These are phyloP conservation scores for Simmondsia chinensis DNA, from an alignment of 148 eudicot species.

Conservation along the genomic window DNA sequence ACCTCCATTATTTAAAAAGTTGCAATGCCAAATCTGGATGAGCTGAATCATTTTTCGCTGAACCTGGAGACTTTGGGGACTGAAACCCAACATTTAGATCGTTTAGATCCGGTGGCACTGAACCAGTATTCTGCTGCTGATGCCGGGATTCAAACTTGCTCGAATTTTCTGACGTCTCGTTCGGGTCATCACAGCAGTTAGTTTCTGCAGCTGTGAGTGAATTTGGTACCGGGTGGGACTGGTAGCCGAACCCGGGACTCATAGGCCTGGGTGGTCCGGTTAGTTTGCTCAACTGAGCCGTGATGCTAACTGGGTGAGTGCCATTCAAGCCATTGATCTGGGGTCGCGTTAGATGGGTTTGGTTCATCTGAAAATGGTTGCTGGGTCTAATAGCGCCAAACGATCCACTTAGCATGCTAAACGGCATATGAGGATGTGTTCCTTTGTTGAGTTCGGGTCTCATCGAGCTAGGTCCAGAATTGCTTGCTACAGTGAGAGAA, in stretches of 20 bases:
- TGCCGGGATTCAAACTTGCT: slow-evolving; percentile 5
- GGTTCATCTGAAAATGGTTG: slow-evolving; percentile 10
- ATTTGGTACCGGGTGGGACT: slow-evolving; percentile 1
- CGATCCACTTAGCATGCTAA: slow-evolving; percentile 6
- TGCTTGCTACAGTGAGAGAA: slow-evolving; percentile 5
- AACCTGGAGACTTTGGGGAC: slow-evolving; percentile 22
- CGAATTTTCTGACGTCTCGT: slow-evolving; percentile 9
- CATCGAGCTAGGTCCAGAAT: slow-evolving; percentile 3
- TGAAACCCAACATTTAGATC: slow-evolving; percentile 36
- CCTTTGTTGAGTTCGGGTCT: slow-evolving; percentile 11
- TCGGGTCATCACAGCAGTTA: slow-evolving; percentile 8
- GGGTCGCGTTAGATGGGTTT: slow-evolving; percentile 11
- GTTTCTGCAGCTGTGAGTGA: slow-evolving; percentile 1
- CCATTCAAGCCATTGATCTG: slow-evolving; percentile 28
- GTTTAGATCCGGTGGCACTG: slow-evolving; percentile 35
- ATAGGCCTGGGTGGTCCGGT: slow-evolving; percentile 7
- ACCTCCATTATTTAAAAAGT: slow-evolving; percentile 16
- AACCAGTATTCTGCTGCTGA: slow-evolving; percentile 4
- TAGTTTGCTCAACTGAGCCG: slow-evolving; percentile 20
- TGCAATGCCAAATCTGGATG: slow-evolving; percentile 37
- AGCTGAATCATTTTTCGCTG: slow-evolving; percentile 17
- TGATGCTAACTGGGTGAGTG: slow-evolving; percentile 11
- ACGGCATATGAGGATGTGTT: background rate
- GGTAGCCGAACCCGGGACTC: background rate
- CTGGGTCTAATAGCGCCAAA: slow-evolving; percentile 1